A percentile compares a stretch with the other conserved stretches of the same genome.
phyloP scores from a whole-genome alignment of 345 rosid genomes.

The Durio zibethinus region DNA sequence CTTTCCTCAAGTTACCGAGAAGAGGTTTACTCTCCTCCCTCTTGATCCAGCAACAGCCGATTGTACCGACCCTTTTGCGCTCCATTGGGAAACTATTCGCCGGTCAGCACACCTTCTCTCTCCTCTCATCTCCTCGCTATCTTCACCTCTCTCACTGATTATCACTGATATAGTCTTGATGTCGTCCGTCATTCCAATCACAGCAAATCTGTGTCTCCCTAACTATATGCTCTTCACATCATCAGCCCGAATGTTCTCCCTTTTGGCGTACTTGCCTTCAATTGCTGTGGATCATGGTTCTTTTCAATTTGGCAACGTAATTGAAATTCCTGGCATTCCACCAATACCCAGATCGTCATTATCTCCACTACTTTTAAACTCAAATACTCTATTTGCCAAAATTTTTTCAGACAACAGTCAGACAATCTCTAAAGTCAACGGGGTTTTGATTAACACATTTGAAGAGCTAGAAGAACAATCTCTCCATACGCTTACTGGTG shows the following conservation, averaged over 20 bases:
- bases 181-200: no score
- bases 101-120: slow-evolving; percentile 34
- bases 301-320: no score
- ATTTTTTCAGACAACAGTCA: no score
- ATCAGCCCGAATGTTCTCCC: slow-evolving; percentile 24
- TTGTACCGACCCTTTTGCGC: slow-evolving; percentile 29
- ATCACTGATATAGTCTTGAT: no score
- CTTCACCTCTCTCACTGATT: slow-evolving; percentile 25
- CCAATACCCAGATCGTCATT: no score
- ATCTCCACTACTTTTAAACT: no score
- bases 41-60: background rate
- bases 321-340: no score
- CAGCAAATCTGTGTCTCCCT: background rate
- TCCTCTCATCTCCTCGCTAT: slow-evolving; percentile 23
- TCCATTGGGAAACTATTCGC: slow-evolving; percentile 28
- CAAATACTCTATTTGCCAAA: no score
- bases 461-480: no score
- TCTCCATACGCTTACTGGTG: background rate
- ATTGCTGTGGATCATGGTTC: no score
- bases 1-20: slow-evolving; percentile 28
- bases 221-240: slow-evolving; percentile 21
- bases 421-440: no score
- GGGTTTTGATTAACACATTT: no score
- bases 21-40: slow-evolving; percentile 24
- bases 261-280: background rate